Evolutionary conservation across 768 basidiomycete genomes (phyloP).

Genomic region (Rhizopogon roseolus): DNA sequence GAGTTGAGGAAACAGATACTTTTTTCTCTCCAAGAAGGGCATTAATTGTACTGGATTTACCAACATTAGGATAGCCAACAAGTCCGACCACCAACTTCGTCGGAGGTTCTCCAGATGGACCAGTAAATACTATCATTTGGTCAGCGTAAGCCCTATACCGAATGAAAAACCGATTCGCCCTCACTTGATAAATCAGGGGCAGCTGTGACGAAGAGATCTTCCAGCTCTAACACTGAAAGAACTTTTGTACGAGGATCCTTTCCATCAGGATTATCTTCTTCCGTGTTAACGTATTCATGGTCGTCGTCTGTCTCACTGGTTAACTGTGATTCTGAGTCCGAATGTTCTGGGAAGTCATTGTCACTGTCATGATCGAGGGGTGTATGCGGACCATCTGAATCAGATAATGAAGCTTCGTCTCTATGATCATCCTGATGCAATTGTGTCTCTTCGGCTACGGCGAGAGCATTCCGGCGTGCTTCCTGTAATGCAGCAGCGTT

Average conservation of each 20-base stretch:
- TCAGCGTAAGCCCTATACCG: slow-evolving; percentile 2
- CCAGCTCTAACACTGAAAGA: slow-evolving; percentile 81
- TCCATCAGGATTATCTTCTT: slow-evolving; percentile 46
- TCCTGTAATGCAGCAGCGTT: slow-evolving; percentile 84
- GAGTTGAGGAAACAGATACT: slow-evolving; percentile 97
- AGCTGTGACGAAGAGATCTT: slow-evolving; percentile 67
- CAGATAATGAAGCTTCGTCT: slow-evolving; percentile 12
- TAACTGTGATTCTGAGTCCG: slow-evolving; percentile 16
- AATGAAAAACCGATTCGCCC: slow-evolving; percentile 9
- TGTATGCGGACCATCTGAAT: slow-evolving; percentile 24
- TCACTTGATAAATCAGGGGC: slow-evolving; percentile 71
- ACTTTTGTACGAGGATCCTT: slow-evolving; percentile 70
- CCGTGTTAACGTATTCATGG: slow-evolving; percentile 47
- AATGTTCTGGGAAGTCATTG: slow-evolving; percentile 24
- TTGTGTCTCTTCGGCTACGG: slow-evolving; percentile 19
- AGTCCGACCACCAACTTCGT: slow-evolving; percentile 77
- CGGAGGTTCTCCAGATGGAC: slow-evolving; percentile 50
- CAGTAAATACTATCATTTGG: slow-evolving; percentile 50
- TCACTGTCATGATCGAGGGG: slow-evolving; percentile 23
- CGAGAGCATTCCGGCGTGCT: slow-evolving; percentile 49
- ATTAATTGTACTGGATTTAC: slow-evolving; percentile 98
- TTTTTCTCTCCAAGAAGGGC: slow-evolving; percentile 93
- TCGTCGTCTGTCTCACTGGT: slow-evolving; percentile 30
- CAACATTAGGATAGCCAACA: slow-evolving; percentile 98
- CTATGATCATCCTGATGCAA: not conserved